Percentiles rank a stretch among this genome's conserved stretches.
phyloP scores from a whole-genome alignment of 805 yeast genomes.

The Candida jianshihensis region DNA sequence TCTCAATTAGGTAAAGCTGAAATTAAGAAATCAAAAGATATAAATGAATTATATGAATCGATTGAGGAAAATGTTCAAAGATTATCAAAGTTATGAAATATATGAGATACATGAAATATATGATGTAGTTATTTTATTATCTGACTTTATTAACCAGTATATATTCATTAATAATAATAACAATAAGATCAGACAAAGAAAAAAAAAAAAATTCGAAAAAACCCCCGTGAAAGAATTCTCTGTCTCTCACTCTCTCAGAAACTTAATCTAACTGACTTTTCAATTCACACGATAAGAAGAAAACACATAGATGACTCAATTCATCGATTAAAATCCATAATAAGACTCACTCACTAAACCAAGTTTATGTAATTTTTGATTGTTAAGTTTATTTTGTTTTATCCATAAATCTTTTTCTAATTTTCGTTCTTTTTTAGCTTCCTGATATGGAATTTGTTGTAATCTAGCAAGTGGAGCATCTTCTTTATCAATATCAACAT shows the following conservation, averaged over 20 bases:
- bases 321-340: conserved; percentile 30
- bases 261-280: no score
- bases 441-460: conserved; percentile 52
- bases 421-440: conserved; percentile 44
- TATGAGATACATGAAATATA: no score
- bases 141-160: no score
- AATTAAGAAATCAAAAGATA: conserved; percentile 29
- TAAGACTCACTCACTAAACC: conserved; percentile 55
- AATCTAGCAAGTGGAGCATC: conserved; percentile 56
- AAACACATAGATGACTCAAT: no score
- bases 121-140: no score
- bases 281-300: no score
- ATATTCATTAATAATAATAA: no score
- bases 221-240: no score
- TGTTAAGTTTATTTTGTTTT: conserved; percentile 35
- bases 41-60: conserved; percentile 27
- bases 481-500: conserved; percentile 82
- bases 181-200: not conserved
- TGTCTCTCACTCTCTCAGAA: no score
- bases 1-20: conserved; percentile 47
- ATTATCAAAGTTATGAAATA: conserved; percentile 11
- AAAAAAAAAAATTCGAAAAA: not conserved
- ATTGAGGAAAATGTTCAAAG: conserved; percentile 14
- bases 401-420: conserved; percentile 26
- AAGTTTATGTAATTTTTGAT: conserved; percentile 41